Conservation (phyloP, 2,329 filamentous ascomycete species). For the Exophiala mesophila region DNA sequence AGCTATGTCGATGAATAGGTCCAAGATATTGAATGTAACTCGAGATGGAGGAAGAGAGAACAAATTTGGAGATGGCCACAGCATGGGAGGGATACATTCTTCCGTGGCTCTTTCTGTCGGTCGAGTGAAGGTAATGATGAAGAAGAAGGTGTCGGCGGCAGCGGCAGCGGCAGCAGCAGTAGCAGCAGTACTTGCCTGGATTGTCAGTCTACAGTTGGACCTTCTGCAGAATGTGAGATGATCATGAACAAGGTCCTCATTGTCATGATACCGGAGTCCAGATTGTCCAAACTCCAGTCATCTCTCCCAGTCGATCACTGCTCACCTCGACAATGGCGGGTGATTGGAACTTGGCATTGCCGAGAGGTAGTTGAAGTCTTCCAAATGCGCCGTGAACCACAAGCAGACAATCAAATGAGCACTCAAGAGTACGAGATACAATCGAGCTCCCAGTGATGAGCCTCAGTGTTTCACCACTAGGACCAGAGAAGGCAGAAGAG, state of each 20-base stretch:
- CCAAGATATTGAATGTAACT: too few species aligned
- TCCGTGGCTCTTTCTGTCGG: too few species aligned
- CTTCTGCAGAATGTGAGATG: too few species aligned
- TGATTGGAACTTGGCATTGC: not conserved
- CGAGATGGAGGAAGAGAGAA: too few species aligned
- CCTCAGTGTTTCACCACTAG: constrained; percentile 9
- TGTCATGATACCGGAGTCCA: constrained; percentile 1
- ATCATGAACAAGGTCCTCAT: not conserved
- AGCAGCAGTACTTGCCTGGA: too few species aligned
- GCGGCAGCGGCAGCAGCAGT: too few species aligned
- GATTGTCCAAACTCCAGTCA: constrained; percentile 14
- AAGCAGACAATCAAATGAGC: constrained; percentile 15
- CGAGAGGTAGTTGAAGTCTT: not conserved
- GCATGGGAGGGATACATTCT: too few species aligned
- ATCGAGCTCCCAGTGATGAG: constrained; percentile 10
- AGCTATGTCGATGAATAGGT: not conserved
- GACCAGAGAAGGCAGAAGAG: constrained; percentile 14
- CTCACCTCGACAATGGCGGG: constrained; percentile 17
- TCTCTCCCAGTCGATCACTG: constrained; percentile 17
- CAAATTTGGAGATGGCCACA: too few species aligned
- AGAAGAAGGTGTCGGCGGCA: not conserved
- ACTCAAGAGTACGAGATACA: constrained; percentile 12
- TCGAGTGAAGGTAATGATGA: too few species aligned
- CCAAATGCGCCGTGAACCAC: constrained; percentile 18
- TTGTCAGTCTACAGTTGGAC: too few species aligned